phyloP scores from a whole-genome alignment of 148 eudicot genomes.

The Drosera capensis region DNA sequence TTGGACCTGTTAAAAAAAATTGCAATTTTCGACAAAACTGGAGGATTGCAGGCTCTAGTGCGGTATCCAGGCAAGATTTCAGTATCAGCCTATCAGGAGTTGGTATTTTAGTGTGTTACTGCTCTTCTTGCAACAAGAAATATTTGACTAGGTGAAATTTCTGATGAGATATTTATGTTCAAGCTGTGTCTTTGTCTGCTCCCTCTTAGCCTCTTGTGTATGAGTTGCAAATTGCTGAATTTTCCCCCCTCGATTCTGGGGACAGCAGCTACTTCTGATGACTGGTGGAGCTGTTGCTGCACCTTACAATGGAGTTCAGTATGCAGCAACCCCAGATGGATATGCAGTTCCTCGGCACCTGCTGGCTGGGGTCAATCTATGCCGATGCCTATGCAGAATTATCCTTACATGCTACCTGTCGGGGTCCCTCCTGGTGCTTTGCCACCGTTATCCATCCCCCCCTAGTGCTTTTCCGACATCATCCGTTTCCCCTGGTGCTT shows the following conservation, averaged over 20 bases:
- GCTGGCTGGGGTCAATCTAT: neutral
- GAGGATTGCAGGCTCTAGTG: conserved; percentile 58
- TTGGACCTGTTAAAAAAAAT: conserved; percentile 72
- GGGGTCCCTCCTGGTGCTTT: neutral
- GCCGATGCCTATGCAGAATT: neutral
- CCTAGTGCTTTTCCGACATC: no score
- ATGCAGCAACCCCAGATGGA: neutral
- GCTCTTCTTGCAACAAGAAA: neutral
- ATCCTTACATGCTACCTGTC: neutral
- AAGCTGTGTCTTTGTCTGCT: no score
- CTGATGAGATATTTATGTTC: no score
- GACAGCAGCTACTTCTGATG: neutral
- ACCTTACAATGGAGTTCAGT: neutral
- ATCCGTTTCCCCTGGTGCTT: no score
- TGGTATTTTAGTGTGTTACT: neutral
- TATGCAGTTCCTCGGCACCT: neutral
- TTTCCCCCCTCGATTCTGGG: neutral
- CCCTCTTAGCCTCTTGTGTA: no score
- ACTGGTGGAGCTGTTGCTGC: neutral
- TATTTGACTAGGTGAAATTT: no score
- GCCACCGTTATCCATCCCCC: no score
- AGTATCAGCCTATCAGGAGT: neutral
- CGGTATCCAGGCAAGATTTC: conserved; percentile 55
- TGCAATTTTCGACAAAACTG: conserved; percentile 81
- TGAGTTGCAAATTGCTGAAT: no score